Evolutionary conservation across 257 asterid species (phyloP).

Genomic region (Petunia secreta): DNA sequence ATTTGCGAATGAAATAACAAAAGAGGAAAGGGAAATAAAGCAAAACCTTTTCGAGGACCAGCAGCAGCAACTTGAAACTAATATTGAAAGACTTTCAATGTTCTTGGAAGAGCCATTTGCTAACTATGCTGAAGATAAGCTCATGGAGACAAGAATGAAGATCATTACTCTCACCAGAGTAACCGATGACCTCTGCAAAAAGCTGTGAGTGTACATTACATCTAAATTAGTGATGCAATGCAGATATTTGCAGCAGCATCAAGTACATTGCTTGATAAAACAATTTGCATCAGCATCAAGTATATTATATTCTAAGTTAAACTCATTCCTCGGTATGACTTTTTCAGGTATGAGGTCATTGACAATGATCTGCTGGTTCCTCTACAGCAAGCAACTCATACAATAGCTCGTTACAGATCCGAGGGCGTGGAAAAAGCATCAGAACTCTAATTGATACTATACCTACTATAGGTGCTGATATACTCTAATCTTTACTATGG

Average conservation of each 20-base stretch:
- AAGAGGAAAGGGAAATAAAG: constrained; percentile 46
- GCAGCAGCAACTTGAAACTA: constrained; percentile 62
- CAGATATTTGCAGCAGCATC: neutral
- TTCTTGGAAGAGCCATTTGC: constrained; percentile 47
- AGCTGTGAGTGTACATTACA: constrained; percentile 14
- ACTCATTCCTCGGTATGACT: neutral
- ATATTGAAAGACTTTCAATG: constrained; percentile 56
- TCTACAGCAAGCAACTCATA: constrained; percentile 41
- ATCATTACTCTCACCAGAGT: constrained; percentile 37
- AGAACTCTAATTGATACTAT: constrained; percentile 32
- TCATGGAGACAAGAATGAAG: constrained; percentile 37
- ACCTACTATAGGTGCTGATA: neutral
- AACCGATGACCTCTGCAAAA: constrained; percentile 44
- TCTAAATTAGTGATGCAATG: neutral
- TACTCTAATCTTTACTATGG: neutral
- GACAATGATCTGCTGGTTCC: constrained; percentile 54
- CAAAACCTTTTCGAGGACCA: constrained; percentile 67
- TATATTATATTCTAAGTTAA: neutral
- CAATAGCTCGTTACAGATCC: constrained; percentile 55
- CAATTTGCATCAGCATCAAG: neutral
- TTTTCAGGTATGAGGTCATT: constrained; percentile 58
- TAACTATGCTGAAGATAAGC: constrained; percentile 19
- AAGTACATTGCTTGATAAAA: neutral
- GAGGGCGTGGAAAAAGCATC: constrained; percentile 52
- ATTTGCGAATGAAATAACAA: constrained; percentile 40